Base-by-base conservation (phyloP, 768 basidiomycete species). In the Termitomyces sp. region DNA sequence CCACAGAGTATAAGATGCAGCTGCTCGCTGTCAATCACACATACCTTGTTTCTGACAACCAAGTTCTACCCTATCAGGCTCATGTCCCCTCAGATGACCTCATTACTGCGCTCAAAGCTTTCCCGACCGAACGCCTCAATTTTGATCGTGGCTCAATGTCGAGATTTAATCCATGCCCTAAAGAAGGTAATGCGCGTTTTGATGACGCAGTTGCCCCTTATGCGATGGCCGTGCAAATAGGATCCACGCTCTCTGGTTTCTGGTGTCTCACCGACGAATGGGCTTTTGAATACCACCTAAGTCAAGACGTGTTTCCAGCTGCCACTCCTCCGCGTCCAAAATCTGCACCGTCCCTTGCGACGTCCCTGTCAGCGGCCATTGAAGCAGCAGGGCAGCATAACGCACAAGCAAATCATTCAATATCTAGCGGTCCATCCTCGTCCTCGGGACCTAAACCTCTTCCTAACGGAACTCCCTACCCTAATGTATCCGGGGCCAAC, bases 221-320 rank as follows among this genome's bases (percentile, higher is more conserved):
- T 67, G 86, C 87, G 1, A 73, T 90, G 16, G 91, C 90, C 4
- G 74, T 92, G 12, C 87, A 94, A 68, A 88, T 90, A 35, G 89
- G 86, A 0, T 80, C 87, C 0, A 78, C 79, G 42, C 66, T 93
- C 4, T 83, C 86, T 42, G 76, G 76, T 6, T 88, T 76, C 65
- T 94, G 91, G 89, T 80, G 83, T 39, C 79, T 89, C 1, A 88
- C 89, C 5, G 91, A 92, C 60, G 85, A 90, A 55, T 91, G 85
- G 82, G 83, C 85, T 32, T 84, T 84, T 63, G 82, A 80, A 59
- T 82, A 84, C 65, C 70, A 75, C 8, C 63, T 83, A 48, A 78
- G 80, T n/a, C 38, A 67, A 22, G 56, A 57, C n/a, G 35, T 51
- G 33, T 39, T 68, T 18, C 56, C 65, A 3, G 56, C 67, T 42